Evolutionary conservation across 2,329 filamentous ascomycete species (phyloP), one percentile per base, ranked within the genome.

Genomic region (Ilyonectria destructans): DNA sequence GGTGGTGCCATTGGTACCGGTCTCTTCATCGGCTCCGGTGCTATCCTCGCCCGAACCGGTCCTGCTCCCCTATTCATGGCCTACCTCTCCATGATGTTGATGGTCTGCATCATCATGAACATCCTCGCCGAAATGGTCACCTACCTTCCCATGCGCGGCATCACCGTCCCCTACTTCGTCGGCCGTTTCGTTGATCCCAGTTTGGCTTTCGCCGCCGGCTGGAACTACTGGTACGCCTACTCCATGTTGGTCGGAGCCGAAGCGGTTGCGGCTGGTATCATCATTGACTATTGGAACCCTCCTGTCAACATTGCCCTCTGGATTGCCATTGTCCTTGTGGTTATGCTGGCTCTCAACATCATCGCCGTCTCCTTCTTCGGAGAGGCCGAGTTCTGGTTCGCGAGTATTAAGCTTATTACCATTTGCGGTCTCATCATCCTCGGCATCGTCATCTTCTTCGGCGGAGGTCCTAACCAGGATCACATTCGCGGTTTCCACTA

Each of bases 31-130:
- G 88, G 89, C 63, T 89, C 87, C 43, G 89, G 89, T 26, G 80
- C 80, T 65, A 88, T 90, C 59, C 81, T 91, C 59, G 82, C 85
- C 37, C 80, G 82, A 10, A 85, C 86, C 31, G 90, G 90, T 2
- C 90, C 90, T 3, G 91, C 90, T 6, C 90, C 92, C 0, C 81
- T 94, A 17, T 87, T 94, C 77, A 90, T 95, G 79, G 90, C 88
- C 26, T 95, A 93, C 78, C 73, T 88, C 7, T 83, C 82, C 70
- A 87, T 88, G 86, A 87, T 87, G 82, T 29, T 81, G 3, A 75
- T 88, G 10, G 86, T 89, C 29, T 89, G 85, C 83, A 79, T 83
- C 61, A 80, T 88, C 62, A 88, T 88, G 86, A 88, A 88, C 77
- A 75, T 80, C 66, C 80, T 89, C 9, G 87, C 83, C 9, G 87